These are phyloP conservation scores for Intubia oerlemansii DNA, from an alignment of 2,329 filamentous ascomycete species.

Conservation along the genomic window DNA sequence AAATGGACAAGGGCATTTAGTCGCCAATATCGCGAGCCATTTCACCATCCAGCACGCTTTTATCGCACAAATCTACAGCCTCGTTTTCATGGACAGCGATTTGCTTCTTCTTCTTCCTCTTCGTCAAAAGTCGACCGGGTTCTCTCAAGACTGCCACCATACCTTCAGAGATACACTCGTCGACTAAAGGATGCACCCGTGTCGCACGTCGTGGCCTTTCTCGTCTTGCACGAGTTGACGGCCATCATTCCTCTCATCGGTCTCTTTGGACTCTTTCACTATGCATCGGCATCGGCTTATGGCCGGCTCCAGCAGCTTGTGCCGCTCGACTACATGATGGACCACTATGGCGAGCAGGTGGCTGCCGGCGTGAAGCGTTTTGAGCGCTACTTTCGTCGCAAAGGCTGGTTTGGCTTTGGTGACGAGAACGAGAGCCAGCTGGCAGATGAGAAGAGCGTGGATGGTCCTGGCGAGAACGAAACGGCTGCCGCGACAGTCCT, in stretches of 20 bases:
- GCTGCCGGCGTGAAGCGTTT: conserved; percentile 50
- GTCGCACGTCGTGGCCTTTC: conserved; percentile 67
- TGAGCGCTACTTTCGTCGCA: conserved; percentile 54
- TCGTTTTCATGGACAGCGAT: no score
- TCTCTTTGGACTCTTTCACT: conserved; percentile 61
- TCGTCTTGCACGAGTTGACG: conserved; percentile 81
- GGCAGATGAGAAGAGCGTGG: conserved; percentile 4
- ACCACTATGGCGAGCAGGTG: conserved; percentile 27
- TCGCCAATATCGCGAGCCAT: not conserved
- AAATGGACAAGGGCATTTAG: no score
- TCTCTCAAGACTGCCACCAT: conserved; percentile 35
- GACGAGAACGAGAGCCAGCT: conserved; percentile 2
- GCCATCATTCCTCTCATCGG: conserved; percentile 61
- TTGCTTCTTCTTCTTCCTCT: no score
- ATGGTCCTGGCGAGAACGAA: no score
- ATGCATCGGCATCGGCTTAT: no score
- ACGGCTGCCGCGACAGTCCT: conserved; percentile 12
- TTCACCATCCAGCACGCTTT: no score
- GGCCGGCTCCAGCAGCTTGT: not conserved
- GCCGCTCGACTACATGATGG: conserved; percentile 32
- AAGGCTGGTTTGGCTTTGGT: conserved; percentile 45
- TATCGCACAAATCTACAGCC: no score
- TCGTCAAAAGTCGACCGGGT: conserved; percentile 20
- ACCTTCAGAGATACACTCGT: conserved; percentile 46
- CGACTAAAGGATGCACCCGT: conserved; percentile 57